A percentile compares a stretch with the other conserved stretches of the same genome.
Conservation (phyloP, 352 stramenopile genomes). For the Phytophthora pluvialis region DNA sequence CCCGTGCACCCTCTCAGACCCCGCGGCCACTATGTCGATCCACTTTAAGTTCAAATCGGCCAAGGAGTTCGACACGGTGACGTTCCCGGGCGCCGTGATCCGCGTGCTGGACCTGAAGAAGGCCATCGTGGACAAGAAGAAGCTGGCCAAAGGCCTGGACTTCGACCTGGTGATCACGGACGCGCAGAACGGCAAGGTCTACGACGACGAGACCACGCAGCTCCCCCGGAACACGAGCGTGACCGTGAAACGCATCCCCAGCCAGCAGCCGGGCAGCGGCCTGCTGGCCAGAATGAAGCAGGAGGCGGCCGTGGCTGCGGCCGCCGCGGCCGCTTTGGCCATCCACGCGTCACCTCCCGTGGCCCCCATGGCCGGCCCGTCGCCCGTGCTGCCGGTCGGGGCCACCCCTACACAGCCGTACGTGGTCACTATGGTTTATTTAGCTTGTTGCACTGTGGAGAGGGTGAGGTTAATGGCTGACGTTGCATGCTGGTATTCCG, state of each 20-base stretch:
- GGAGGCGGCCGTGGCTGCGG: conserved; percentile 70
- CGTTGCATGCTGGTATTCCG: conserved; percentile 6
- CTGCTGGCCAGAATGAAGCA: conserved; percentile 87
- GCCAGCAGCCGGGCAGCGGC: conserved; percentile 72
- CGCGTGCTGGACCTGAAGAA: conserved; percentile 92
- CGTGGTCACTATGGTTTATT: conserved; percentile 29
- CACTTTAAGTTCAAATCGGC: conserved; percentile 93
- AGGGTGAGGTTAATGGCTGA: conserved; percentile 17
- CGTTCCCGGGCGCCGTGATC: conserved; percentile 86
- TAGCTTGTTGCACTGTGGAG: conserved; percentile 13
- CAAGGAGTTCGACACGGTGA: conserved; percentile 91
- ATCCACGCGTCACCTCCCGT: conserved; percentile 48
- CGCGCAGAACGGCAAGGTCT: conserved; percentile 92
- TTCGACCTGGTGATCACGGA: conserved; percentile 94
- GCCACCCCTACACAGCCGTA: conserved; percentile 43
- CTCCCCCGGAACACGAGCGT: conserved; percentile 92
- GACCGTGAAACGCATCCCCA: conserved; percentile 92
- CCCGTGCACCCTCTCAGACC: neutral
- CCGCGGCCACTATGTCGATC: conserved; percentile 73
- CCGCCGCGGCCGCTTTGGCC: conserved; percentile 49
- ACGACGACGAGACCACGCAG: conserved; percentile 91
- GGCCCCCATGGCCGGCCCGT: conserved; percentile 46
- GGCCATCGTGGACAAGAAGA: conserved; percentile 94
- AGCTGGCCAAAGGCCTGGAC: conserved; percentile 91
- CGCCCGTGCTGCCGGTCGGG: conserved; percentile 42